Evolutionary conservation across 805 yeast genomes (phyloP).

Genomic region (Candida ovalis): DNA sequence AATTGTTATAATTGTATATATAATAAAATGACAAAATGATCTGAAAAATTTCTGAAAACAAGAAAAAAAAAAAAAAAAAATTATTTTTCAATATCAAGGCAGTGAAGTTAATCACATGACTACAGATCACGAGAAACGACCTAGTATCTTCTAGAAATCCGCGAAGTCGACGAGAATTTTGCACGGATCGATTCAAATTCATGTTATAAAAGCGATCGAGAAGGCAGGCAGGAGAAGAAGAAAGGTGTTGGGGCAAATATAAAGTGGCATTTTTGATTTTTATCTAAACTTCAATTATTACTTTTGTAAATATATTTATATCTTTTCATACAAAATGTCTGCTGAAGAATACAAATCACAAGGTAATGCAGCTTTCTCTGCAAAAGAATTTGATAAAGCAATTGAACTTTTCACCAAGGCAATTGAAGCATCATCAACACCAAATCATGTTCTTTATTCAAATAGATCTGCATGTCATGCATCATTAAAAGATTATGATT

Average conservation of each 20-base stretch:
- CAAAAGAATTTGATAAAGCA: slow-evolving; percentile 80
- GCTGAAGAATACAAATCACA: slow-evolving; percentile 82
- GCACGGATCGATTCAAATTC: no score
- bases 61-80: not conserved
- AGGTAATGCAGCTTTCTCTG: slow-evolving; percentile 90
- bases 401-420: slow-evolving; percentile 81
- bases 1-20: not conserved
- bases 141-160: not conserved
- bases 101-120: not conserved
- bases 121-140: not conserved
- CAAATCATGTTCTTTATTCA: slow-evolving; percentile 90
- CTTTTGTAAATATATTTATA: not conserved
- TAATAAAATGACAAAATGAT: not conserved
- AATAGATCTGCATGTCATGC: slow-evolving; percentile 93
- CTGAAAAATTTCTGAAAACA: not conserved
- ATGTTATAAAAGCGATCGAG: no score
- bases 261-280: no score
- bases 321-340: slow-evolving; percentile 35
- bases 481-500: slow-evolving; percentile 64
- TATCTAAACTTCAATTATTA: no score
- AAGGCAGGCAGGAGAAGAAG: no score
- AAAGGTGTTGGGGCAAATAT: no score
- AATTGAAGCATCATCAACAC: slow-evolving; percentile 72
- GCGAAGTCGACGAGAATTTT: not conserved
- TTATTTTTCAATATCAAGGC: not conserved